Conservation (phyloP, 2,329 filamentous ascomycete genomes). For the Exserohilum rostratum region DNA sequence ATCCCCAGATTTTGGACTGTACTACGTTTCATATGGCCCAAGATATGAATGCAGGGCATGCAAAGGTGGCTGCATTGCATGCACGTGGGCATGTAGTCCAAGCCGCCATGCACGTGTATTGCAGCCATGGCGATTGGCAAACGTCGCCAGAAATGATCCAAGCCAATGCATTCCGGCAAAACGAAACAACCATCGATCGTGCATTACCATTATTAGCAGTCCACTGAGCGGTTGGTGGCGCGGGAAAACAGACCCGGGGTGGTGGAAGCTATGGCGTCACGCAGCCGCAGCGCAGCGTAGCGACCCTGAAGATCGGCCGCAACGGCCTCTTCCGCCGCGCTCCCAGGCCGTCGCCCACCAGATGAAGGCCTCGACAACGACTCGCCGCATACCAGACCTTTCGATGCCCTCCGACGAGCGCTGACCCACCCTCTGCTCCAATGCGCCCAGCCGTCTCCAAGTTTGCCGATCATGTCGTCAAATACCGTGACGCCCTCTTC, state of each 20-base stretch:
- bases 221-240: background rate
- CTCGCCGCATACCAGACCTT: slow-evolving; percentile 23
- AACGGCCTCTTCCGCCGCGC: slow-evolving; percentile 1
- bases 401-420: slow-evolving; percentile 44
- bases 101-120: too few relatives aligned
- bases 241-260: background rate
- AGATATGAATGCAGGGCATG: too few relatives aligned
- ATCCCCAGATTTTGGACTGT: too few relatives aligned
- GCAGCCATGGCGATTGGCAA: background rate
- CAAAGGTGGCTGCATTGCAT: too few relatives aligned
- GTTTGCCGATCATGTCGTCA: slow-evolving; percentile 41
- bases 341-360: slow-evolving; percentile 4
- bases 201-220: background rate
- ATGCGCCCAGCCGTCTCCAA: slow-evolving; percentile 46
- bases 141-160: too few relatives aligned
- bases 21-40: too few relatives aligned
- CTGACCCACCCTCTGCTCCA: slow-evolving; percentile 38
- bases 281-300: background rate
- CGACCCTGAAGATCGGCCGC: slow-evolving; percentile 4
- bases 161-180: too few relatives aligned
- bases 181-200: too few relatives aligned
- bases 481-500: slow-evolving; percentile 29
- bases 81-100: too few relatives aligned
- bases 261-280: slow-evolving; percentile 6
- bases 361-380: background rate